Evolutionary conservation across 345 rosid species (phyloP), one percentile per base, ranked within the genome.

Genomic region (Brassica rapa): DNA sequence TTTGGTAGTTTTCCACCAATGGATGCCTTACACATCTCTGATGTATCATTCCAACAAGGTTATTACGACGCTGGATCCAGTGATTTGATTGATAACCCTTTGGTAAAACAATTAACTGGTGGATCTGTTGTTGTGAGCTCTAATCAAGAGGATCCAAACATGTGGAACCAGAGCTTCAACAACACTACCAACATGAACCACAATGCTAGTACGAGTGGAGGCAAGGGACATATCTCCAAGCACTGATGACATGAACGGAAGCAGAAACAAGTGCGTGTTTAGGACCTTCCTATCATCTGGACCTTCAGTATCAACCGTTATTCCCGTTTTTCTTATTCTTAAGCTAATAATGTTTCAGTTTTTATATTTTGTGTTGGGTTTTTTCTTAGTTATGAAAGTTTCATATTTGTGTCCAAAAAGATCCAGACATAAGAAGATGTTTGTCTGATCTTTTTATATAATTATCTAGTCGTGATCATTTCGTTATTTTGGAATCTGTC

Each of bases 21-120:
- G 69, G 53, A 55, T 4, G 12, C 12, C 21, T 55, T 64, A 6
- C n/a, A 70, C 24, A 55, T 55, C 14, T 6, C 53, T 68, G 61
- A 62, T 1, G 60, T 12, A 0, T 35, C 53, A 1, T 19, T 24
- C 56, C 63, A 19, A 8, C 59, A 61, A 62, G 21, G 30, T 19
- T 67, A 29, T 70, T 27, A 12, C 8, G 21, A 70, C 14, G 41
- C 55, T 74, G 72, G 76, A 14, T 35, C 71, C 23, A 80, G 23
- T 74, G 53, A 69, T 55, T 35, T 80, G 37, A 41, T 56, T 14
- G 65, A 35, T 49, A 60, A 61, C 68, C 59, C 74, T 32, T 46
- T 73, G 4, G 55, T 73, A 6, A 73, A 79, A 25, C 78, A 68
- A 14, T 11, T 70, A 15, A 24, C 21, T 57, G 41, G 60, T 74